Evolutionary conservation across 2,329 filamentous ascomycete species (phyloP), one percentile per base, ranked within the genome.

Genomic region (Fusarium virguliforme): DNA sequence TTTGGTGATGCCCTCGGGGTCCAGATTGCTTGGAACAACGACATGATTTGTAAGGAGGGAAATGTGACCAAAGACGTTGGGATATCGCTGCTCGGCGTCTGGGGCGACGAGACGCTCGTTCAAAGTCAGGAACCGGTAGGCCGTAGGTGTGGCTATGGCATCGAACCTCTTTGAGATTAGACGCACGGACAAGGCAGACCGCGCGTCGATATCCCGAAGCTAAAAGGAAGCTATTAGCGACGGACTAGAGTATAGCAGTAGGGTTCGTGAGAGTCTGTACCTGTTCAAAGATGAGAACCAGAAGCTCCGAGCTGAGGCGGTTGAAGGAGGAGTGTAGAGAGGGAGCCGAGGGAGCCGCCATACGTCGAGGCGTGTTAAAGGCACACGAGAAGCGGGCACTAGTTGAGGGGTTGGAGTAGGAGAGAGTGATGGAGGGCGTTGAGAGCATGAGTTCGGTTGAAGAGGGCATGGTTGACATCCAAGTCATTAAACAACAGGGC

Each of bases 221-320:
- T 86, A 60, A 8, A 65, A 35, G n/a, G 43, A 18, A 43, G 51
- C 30, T 18, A 53, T 71, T 69, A 74, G 74, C 61, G 46, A 56
- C 22, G 13, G 61, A 41, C 34, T 50, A n/a, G n/a, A 50, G 41
- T 22, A 24, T 18, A 8, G 13, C 10, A 41, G 30, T 22, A 15
- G 34, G 54, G 18, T 18, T 32, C 22, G 40, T 35, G 18, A 26
- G 24, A 24, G 55, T n/a, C 50, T 71, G 37, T 76, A 85, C 84
- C 75, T 84, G 79, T 70, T 82, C 72, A 28, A 84, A 78, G 35
- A 85, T 80, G 38, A 85, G 74, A 58, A 76, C 71, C n/a, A 85
- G 55, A 15, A 85, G 73, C 74, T 86, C 84, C 5, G 82, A 79
- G 72, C 82, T 84, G 18, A 86, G 79, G 58, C 78, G 73, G 57